These are phyloP conservation scores for Fomes fomentarius DNA, from an alignment of 1,284 basidiomycete species.

Conservation along the genomic window DNA sequence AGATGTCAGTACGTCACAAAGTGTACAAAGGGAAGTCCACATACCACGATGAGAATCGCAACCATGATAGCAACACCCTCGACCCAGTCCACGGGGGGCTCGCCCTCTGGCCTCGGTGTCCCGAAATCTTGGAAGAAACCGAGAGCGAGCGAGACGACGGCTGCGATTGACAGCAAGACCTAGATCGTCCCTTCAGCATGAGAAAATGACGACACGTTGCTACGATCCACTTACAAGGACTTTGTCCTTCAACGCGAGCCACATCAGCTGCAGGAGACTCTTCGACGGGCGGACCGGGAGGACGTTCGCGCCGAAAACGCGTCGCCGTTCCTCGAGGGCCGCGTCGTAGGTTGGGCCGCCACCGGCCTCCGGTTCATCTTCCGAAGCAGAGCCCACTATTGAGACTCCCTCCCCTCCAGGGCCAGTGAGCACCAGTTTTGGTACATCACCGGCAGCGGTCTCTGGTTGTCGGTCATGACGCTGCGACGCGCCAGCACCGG, in stretches of 20 bases:
- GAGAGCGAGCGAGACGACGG: constrained; percentile 90
- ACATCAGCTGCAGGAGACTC: constrained; percentile 86
- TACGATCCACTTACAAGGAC: constrained; percentile 67
- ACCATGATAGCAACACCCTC: constrained; percentile 97
- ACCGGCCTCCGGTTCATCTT: constrained; percentile 23
- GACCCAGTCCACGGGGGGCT: constrained; percentile 91
- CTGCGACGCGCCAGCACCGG: constrained; percentile 33
- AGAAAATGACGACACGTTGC: background rate
- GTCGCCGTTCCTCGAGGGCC: constrained; percentile 63
- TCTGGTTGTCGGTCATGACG: constrained; percentile 40
- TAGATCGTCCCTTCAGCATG: constrained; percentile 36
- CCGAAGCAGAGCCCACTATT: constrained; percentile 22
- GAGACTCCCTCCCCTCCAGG: constrained; percentile 37
- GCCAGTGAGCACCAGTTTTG: constrained; percentile 48
- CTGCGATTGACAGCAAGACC: constrained; percentile 90
- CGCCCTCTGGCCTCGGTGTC: constrained; percentile 55
- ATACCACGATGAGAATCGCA: constrained; percentile 83
- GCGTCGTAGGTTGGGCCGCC: constrained; percentile 53
- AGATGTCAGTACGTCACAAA: background rate
- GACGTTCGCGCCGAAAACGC: constrained; percentile 85
- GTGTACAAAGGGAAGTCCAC: constrained; percentile 29
- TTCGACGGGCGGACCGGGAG: constrained; percentile 83
- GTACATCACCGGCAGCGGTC: constrained; percentile 30
- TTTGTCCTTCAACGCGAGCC: constrained; percentile 94
- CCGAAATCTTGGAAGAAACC: constrained; percentile 96